These are phyloP conservation scores for Ophioceras dolichostomum DNA, from an alignment of 2,329 filamentous ascomycete genomes.

Conservation along the genomic window DNA sequence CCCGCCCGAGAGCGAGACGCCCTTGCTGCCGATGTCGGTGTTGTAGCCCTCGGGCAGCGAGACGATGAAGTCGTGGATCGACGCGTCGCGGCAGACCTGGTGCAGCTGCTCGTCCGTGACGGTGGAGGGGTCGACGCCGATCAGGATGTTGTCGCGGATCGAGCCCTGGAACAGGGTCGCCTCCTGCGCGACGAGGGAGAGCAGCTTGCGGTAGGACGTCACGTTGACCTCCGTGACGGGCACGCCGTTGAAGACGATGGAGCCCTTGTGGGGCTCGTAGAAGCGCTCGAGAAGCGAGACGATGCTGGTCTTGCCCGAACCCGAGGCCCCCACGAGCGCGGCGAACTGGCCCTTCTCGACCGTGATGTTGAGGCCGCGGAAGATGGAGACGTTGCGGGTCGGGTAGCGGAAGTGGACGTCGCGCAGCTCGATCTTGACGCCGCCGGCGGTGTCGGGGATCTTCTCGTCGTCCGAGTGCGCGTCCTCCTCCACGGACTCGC, in stretches of 20 bases:
- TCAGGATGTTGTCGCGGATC: slow-evolving; percentile 56
- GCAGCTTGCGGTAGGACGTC: slow-evolving; percentile 46
- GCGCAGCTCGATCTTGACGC: slow-evolving; percentile 42
- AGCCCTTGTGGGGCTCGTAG: slow-evolving; percentile 54
- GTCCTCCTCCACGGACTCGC: slow-evolving; percentile 28
- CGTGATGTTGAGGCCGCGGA: slow-evolving; percentile 48
- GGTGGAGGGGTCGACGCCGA: slow-evolving; percentile 44
- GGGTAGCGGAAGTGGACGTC: slow-evolving; percentile 50
- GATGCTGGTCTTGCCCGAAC: slow-evolving; percentile 58
- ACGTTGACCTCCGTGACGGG: slow-evolving; percentile 48
- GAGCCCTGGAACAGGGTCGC: slow-evolving; percentile 59
- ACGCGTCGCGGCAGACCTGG: slow-evolving; percentile 45
- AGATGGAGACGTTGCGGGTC: slow-evolving; percentile 42
- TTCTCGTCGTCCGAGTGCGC: slow-evolving; percentile 10
- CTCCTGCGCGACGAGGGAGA: slow-evolving; percentile 66
- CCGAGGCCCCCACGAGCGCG: slow-evolving; percentile 57
- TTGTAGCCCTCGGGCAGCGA: slow-evolving; percentile 56
- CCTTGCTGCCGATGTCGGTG: slow-evolving; percentile 55
- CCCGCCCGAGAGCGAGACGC: slow-evolving; percentile 47
- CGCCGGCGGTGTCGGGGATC: slow-evolving; percentile 33
- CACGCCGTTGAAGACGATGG: slow-evolving; percentile 50
- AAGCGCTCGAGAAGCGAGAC: slow-evolving; percentile 56
- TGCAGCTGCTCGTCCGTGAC: slow-evolving; percentile 39
- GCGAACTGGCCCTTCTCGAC: slow-evolving; percentile 59
- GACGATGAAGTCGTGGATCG: slow-evolving; percentile 59